Evolutionary conservation across 306 rosid genomes (phyloP), one percentile per base, ranked within the genome.

Genomic region (Pyrus pyrifolia): DNA sequence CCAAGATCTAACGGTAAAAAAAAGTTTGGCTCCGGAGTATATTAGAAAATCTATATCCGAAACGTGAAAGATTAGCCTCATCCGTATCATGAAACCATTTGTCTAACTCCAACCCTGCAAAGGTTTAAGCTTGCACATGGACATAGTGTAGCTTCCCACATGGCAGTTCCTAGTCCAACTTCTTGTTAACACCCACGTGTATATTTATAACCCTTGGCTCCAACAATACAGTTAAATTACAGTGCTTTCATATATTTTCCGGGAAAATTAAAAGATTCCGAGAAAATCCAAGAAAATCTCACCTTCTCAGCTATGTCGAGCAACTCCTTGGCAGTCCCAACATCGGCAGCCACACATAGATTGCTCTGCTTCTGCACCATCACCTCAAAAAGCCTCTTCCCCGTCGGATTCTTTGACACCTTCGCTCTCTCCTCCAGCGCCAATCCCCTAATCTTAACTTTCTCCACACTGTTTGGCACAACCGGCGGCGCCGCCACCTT

Each of bases 291-390:
- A 21, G 81, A 68, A 69, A 74, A 61, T 45, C 46, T 73, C 33
- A 90, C 96, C 90, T 87, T 91, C 68, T 94, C 97, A 11, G 95
- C 98, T 57, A 94, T 83, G 19, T 87, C 89, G 42, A 91, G 91
- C 88, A 94, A 86, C 67, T 94, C 97, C 42, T 87, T 83, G 11
- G 93, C 97, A 19, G 93, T 87, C 44, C 87, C 91, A 45, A 91
- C 98, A 85, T 94, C 98, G 3, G 98, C 95, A 73, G 97, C 98
- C 81, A 94, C 76, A 79, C 95, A 87, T 63, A 94, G 74, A 81
- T 94, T 91, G 73, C 95, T 94, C 81, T 92, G 78, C 91, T 94
- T 94, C 87, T 80, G 30, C 61, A 78, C 87, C 95, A 94, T 94
- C 74, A 91, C 87, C 85, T 91, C 88, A 63, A 87, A 94, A 72